These are phyloP conservation scores for Jaltomata sinuosa DNA, from an alignment of 257 asterid genomes.

Conservation along the genomic window DNA sequence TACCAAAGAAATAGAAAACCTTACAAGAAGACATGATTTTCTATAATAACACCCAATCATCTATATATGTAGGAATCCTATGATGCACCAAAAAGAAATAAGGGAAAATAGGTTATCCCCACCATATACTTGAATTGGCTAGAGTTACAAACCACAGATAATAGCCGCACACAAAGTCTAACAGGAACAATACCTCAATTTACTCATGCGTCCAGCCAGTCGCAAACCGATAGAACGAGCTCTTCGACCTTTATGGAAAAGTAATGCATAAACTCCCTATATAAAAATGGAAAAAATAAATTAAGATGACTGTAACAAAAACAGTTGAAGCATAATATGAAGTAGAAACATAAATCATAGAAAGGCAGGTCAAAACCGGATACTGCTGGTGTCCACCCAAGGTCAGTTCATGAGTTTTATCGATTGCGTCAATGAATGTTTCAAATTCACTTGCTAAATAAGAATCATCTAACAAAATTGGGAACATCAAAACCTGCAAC, in stretches of 20 bases:
- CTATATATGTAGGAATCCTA: not conserved
- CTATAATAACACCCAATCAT: not conserved
- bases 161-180: not conserved
- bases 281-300: not conserved
- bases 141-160: not conserved
- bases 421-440: slow-evolving; percentile 77
- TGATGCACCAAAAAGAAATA: not conserved
- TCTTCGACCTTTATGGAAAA: slow-evolving; percentile 79
- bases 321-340: slow-evolving; percentile 2
- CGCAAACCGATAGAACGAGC: slow-evolving; percentile 86
- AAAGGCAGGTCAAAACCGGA: slow-evolving; percentile 51
- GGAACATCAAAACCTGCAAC: slow-evolving; percentile 79
- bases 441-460: slow-evolving; percentile 64
- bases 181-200: slow-evolving; percentile 51
- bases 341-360: slow-evolving; percentile 7
- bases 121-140: not conserved
- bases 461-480: slow-evolving; percentile 77
- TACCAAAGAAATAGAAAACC: not conserved
- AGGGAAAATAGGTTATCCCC: not conserved
- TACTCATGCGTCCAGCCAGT: slow-evolving; percentile 84
- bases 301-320: slow-evolving; percentile 1
- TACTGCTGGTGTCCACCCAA: slow-evolving; percentile 86
- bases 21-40: not conserved
- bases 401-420: slow-evolving; percentile 75
- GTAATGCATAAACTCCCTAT: slow-evolving; percentile 88